Evolutionary conservation across 2,329 filamentous ascomycete genomes (phyloP), one percentile per base, ranked within the genome.

Genomic region (Alternaria incomplexa): DNA sequence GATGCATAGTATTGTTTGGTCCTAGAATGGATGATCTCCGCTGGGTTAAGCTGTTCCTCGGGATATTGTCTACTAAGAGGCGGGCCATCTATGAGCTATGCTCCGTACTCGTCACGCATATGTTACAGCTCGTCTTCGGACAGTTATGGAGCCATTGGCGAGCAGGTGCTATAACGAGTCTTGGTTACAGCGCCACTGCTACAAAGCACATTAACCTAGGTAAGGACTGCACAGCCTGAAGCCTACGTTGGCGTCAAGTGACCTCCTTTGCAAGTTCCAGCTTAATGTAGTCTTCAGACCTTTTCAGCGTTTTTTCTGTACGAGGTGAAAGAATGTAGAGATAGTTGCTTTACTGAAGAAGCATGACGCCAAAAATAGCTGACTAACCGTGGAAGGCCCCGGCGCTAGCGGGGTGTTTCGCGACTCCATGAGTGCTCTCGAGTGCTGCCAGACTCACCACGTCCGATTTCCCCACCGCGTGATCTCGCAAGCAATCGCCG

Each of bases 371-470:
- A n/a, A 36, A 36, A n/a, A 36, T 36, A 36, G 32, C 32, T 36
- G 32, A 36, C 32, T 36, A 36, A 36, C 32, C 32, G 32, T 36
- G 32, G 32, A 36, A 36, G 32, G 32, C 32, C 32, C 32, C 32
- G 32, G 32, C 32, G 32, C 69, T 65, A 69, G 69, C 71, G 72
- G 73, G 68, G 67, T 69, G 62, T 54, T 55, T 62, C 65, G 61
- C 66, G 62, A 68, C 68, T 67, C 71, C 72, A 70, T 64, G 32
- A 36, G 32, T 36, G 32, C 68, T 69, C 68, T 73, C 71, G 58
- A 73, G 69, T 61, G 63, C 67, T 58, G 64, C 66, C 63, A 59
- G 51, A 65, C 64, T 56, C 63, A 62, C 61, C 62, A 69, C 66
- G 58, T 57, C 65, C 64, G 52, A 57, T 59, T 64, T 53, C 36